Conservation (phyloP, 1,284 basidiomycete genomes). For the Papiliotrema flavescens region DNA sequence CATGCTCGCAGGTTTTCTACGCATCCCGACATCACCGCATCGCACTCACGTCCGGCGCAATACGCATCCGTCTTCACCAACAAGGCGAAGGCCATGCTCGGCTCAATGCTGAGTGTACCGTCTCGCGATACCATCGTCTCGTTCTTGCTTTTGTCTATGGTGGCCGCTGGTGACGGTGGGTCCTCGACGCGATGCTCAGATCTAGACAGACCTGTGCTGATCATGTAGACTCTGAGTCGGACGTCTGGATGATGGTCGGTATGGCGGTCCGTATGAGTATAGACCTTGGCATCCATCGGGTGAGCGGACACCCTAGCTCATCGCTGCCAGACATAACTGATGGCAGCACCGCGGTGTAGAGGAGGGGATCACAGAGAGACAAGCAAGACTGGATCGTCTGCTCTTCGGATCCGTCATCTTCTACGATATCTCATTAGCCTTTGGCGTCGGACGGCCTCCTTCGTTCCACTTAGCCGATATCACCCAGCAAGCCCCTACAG, state of each 20-base stretch:
- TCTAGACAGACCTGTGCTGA: not conserved
- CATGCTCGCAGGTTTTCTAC: conserved; percentile 20
- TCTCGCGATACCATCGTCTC: conserved; percentile 26
- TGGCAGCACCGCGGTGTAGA: not conserved
- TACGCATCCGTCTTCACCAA: conserved; percentile 29
- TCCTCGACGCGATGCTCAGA: too few species aligned
- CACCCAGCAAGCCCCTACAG: conserved; percentile 18
- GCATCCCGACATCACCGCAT: conserved; percentile 24
- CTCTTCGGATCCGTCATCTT: conserved; percentile 29
- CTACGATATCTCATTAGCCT: conserved; percentile 22
- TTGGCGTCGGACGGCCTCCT: conserved; percentile 25
- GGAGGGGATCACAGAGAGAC: too few species aligned
- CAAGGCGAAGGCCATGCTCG: conserved; percentile 26
- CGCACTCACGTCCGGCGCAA: conserved; percentile 21
- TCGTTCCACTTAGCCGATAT: conserved; percentile 26
- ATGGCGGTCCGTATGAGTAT: conserved; percentile 32
- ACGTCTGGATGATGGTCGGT: conserved; percentile 32
- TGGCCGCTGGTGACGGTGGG: conserved; percentile 22
- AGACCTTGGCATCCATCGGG: conserved; percentile 29
- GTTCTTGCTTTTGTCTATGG: conserved; percentile 25
- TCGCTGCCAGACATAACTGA: not conserved
- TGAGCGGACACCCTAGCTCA: too few species aligned
- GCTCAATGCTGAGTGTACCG: conserved; percentile 28
- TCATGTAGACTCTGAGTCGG: conserved; percentile 26
- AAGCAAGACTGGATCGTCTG: conserved; percentile 17